Base-by-base conservation (phyloP, 768 basidiomycete species). In the Terana coerulea region DNA sequence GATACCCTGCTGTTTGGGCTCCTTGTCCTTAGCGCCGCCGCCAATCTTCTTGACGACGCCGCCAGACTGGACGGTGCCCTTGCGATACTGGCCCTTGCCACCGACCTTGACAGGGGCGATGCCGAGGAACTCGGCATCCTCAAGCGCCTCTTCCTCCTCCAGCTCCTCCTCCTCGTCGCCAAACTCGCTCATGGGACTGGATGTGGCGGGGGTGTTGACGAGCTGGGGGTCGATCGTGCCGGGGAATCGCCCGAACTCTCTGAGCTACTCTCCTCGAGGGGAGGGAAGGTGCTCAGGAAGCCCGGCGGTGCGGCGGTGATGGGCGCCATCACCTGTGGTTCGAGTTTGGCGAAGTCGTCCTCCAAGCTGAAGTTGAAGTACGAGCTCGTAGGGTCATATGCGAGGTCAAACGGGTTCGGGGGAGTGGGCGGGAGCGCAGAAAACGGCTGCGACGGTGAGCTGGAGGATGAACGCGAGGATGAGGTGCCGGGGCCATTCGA, bases 191-290 rank as follows among this genome's bases (percentile, higher is more conserved):
- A 53, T 67, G 52, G 63, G 66, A 57, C 72, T 69, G 5, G 74
- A 73, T 47, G 71, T 63, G 22, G 82, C 65, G 3, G 85, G 84
- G 0, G 86, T 84, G 34, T 75, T 83, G 51, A 90, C 83, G 48
- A 90, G 81, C 64, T 86, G 84, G 0, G 89, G 88, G 64, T 91
- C 86, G 63, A 91, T 91, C 40, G 73, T 69, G 37, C 69, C 43
- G 68, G 67, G 0, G 68, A 69, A 26, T 57, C 56, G 15, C 49
- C 56, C 2, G 57, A 57, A 24, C 57, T 49, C 31, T 60, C 61
- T 0, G 62, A 62, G 52, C 67, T 69, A 48, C 59, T 61, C 19
- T 55, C 53, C 21, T 47, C 24, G 22, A 58, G 46, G 49, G 63
- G 65, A 36, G 64, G 52, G 48, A 66, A 64, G 25, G 69, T 63